Conservation (phyloP, 345 rosid species). For the Clausena lansium region DNA sequence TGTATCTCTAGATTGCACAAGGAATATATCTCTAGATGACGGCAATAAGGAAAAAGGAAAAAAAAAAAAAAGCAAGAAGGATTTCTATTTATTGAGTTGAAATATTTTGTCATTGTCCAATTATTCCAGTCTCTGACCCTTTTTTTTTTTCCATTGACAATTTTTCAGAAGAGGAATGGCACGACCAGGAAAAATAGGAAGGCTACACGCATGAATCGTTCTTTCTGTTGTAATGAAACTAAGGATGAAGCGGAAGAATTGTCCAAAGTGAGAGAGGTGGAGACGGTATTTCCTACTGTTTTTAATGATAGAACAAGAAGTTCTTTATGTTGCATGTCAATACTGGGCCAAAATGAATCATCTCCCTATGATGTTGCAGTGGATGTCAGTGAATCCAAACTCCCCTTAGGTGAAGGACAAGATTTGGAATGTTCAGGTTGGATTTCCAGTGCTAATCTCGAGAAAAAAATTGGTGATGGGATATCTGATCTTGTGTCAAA, state of each 20-base stretch:
- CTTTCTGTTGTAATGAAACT: slow-evolving; percentile 16
- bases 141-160: background rate
- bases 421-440: slow-evolving; percentile 24
- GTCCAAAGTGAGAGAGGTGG: slow-evolving; percentile 42
- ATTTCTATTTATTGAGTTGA: background rate
- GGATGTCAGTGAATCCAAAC: slow-evolving; percentile 27
- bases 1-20: slow-evolving; percentile 1
- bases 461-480: slow-evolving; percentile 17
- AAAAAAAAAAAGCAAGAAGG: background rate
- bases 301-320: slow-evolving; percentile 39
- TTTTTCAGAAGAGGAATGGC: slow-evolving; percentile 44
- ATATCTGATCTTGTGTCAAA: slow-evolving; percentile 14
- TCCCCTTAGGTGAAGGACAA: slow-evolving; percentile 19
- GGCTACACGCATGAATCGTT: slow-evolving; percentile 26
- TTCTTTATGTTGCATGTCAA: slow-evolving; percentile 47
- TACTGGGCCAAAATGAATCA: slow-evolving; percentile 46
- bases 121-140: background rate
- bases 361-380: slow-evolving; percentile 57
- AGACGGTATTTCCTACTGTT: slow-evolving; percentile 46
- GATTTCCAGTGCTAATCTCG: slow-evolving; percentile 7
- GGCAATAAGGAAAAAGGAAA: background rate
- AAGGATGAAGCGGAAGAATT: slow-evolving; percentile 26
- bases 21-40: background rate
- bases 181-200: slow-evolving; percentile 35
- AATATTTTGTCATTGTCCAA: background rate